Evolutionary conservation across 1,284 basidiomycete genomes (phyloP), one percentile per base, ranked within the genome.

Genomic region (Cutaneotrichosporon cavernicola): DNA sequence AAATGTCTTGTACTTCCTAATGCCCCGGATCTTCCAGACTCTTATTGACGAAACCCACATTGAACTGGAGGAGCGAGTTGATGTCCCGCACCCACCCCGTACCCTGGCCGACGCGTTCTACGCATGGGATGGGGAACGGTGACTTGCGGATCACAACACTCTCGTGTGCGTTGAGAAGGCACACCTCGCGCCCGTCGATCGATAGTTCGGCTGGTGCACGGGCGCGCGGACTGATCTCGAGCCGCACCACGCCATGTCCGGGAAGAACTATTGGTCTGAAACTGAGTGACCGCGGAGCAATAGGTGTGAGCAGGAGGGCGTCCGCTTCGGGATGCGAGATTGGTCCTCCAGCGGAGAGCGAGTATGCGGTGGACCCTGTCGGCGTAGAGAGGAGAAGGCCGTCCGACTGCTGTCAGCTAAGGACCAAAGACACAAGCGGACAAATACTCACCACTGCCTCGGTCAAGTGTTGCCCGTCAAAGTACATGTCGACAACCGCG

Each of bases 1-100:
- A 14, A 14, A 30, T 51, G 49, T 30, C 34, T 30, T 52, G 51
- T 32, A 14, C 11, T 8, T 30, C 10, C 36, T 56, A 56, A 43
- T 56, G 55, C 38, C 36, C 36, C 13, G 22, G 55, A 9, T 56
- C 36, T 16, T 56, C 55, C 47, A 71, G 58, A 50, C 74, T 77
- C 80, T 93, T 95, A 80, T 91, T 93, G 76, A 90, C 82, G 78
- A 95, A 95, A 0, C 91, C 92, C 36, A 90, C 90, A 70, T 95
- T 95, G 80, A 94, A 95, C 80, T 94, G 91, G 64, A 95, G 80
- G 64, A 95, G 80, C 67, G 90, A 92, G 76, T 97, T 97, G 81
- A 98, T 97, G 77, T 98, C 96, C 65, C 91, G 84, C 26, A 97
- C 92, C 95, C 95, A 98, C 72, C 93, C 91, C 70, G 94, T 91